phyloP scores from a whole-genome alignment of 768 basidiomycete genomes.

The Melanogaster broomeanus region DNA sequence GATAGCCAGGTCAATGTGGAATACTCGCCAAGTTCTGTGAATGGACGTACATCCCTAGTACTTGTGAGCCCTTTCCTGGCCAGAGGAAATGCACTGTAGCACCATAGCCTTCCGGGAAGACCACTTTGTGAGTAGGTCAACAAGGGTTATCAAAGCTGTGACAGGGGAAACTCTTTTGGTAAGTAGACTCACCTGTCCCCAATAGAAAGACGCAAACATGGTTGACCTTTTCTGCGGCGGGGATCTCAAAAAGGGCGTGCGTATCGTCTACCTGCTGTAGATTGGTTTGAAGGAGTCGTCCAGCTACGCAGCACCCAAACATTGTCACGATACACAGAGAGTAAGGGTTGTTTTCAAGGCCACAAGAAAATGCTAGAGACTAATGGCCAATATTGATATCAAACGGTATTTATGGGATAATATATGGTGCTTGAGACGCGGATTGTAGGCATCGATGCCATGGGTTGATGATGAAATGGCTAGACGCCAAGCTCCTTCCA shows the following conservation, averaged over 20 bases:
- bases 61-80: slow-evolving; percentile 85
- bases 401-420: background rate
- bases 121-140: slow-evolving; percentile 42
- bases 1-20: background rate
- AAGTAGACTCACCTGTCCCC: slow-evolving; percentile 59
- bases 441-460: slow-evolving; percentile 4
- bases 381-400: background rate
- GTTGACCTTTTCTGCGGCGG: slow-evolving; percentile 71
- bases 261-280: slow-evolving; percentile 81
- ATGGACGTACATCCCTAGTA: slow-evolving; percentile 73
- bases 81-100: slow-evolving; percentile 84
- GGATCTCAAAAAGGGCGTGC: slow-evolving; percentile 78
- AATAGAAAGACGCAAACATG: slow-evolving; percentile 85
- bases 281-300: slow-evolving; percentile 77
- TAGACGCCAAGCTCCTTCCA: background rate
- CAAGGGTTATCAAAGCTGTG: background rate
- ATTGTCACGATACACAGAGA: slow-evolving; percentile 38
- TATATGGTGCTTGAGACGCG: background rate
- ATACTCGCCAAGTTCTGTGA: background rate
- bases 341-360: background rate
- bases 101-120: slow-evolving; percentile 83
- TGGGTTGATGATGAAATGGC: slow-evolving; percentile 10
- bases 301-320: slow-evolving; percentile 83
- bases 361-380: background rate
- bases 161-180: background rate